phyloP scores from a whole-genome alignment of 2,329 filamentous ascomycete species.

The Colletotrichum sp. region DNA sequence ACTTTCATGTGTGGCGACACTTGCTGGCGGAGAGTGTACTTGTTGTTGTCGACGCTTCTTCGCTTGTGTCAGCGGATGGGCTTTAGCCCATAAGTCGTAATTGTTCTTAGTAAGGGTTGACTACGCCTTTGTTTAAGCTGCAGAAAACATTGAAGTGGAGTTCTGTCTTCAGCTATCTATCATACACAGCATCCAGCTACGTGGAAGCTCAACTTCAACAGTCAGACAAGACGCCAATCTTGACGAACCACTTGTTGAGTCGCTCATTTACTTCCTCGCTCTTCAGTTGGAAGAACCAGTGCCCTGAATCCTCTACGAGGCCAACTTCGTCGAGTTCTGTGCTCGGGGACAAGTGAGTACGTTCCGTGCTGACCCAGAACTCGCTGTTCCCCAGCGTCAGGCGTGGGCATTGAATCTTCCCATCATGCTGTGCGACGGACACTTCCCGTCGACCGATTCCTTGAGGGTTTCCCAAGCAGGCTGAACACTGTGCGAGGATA shows the following conservation, averaged over 20 bases:
- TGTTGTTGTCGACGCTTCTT: background rate
- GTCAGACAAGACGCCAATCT: background rate
- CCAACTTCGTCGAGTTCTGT: background rate
- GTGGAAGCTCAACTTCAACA: background rate
- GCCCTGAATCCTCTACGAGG: background rate
- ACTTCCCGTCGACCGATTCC: background rate
- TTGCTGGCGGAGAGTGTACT: background rate
- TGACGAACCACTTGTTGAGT: background rate
- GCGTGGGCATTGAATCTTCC: background rate
- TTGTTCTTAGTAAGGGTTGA: too few species aligned
- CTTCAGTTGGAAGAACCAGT: background rate
- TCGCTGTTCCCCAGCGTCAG: background rate
- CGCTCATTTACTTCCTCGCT: background rate
- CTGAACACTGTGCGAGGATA: background rate
- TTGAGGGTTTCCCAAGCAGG: background rate
- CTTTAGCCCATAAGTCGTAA: background rate
- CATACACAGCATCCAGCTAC: background rate
- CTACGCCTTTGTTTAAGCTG: background rate
- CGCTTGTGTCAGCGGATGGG: background rate
- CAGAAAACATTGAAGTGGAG: background rate
- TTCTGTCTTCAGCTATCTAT: background rate
- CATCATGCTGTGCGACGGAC: background rate
- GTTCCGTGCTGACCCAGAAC: background rate
- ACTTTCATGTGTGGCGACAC: background rate
- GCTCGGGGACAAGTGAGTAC: background rate